Evolutionary conservation across 805 yeast genomes (phyloP).

Genomic region (Pichia kluyveri): DNA sequence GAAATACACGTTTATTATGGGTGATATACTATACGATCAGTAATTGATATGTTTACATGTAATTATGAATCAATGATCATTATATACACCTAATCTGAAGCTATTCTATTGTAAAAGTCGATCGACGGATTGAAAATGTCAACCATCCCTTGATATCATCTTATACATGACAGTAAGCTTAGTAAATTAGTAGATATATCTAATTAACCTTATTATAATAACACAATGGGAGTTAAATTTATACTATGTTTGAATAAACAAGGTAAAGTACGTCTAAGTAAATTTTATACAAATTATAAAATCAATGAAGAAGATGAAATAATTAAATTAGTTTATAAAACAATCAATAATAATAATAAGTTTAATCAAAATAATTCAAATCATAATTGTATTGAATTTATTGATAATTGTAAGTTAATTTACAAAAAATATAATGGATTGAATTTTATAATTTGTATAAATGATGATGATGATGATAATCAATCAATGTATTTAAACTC

Average conservation of each 20-base stretch:
- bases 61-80: no score
- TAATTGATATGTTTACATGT: no score
- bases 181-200: no score
- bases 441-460: slow-evolving; percentile 72
- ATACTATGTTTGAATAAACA: slow-evolving; percentile 81
- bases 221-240: slow-evolving; percentile 35
- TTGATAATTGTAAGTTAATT: slow-evolving; percentile 52
- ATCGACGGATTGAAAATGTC: no score
- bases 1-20: no score
- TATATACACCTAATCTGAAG: no score
- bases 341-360: slow-evolving; percentile 67
- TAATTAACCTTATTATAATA: not conserved
- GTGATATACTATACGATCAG: no score
- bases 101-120: no score
- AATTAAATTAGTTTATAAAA: slow-evolving; percentile 62
- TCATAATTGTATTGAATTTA: slow-evolving; percentile 27
- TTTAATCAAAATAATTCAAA: slow-evolving; percentile 57
- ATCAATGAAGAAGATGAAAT: slow-evolving; percentile 38
- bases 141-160: no score
- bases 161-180: no score
- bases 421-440: slow-evolving; percentile 89
- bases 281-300: slow-evolving; percentile 47
- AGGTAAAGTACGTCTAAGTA: slow-evolving; percentile 81
- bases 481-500: slow-evolving; percentile 78
- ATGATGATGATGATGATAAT: slow-evolving; percentile 26